These are phyloP conservation scores for Closterium sp. DNA, from an alignment of 139 green algal species.

Conservation along the genomic window DNA sequence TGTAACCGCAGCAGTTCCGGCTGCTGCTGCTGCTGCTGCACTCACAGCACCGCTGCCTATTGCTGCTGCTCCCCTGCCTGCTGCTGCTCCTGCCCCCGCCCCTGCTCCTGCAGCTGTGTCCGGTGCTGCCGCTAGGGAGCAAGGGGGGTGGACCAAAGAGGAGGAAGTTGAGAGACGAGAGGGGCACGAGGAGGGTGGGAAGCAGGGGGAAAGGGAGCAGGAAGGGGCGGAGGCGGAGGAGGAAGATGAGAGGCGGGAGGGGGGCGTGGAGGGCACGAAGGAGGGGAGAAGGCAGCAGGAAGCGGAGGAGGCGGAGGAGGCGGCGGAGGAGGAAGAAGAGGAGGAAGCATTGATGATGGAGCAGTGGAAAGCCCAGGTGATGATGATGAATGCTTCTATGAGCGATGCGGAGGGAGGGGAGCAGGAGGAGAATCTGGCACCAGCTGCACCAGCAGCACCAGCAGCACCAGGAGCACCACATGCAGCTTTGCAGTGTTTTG, in stretches of 20 bases:
- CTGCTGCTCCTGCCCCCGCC: not conserved
- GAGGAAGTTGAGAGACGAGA: not conserved
- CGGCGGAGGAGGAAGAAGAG: not conserved
- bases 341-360: not conserved
- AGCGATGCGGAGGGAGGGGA: not conserved
- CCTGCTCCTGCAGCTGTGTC: not conserved
- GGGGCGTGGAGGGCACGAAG: not conserved
- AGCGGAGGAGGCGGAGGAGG: not conserved
- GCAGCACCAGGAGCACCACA: not conserved
- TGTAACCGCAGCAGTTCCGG: not conserved
- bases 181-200: not conserved
- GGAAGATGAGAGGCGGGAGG: not conserved
- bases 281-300: not conserved
- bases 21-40: not conserved
- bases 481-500: too few relatives aligned
- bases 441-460: not conserved
- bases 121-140: not conserved
- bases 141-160: not conserved
- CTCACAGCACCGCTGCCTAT: not conserved
- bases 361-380: not conserved
- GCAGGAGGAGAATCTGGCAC: not conserved
- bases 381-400: not conserved
- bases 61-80: not conserved
- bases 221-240: not conserved
- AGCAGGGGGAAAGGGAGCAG: not conserved